phyloP scores from a whole-genome alignment of 2,329 filamentous ascomycete genomes.

The Lachnellula arida region DNA sequence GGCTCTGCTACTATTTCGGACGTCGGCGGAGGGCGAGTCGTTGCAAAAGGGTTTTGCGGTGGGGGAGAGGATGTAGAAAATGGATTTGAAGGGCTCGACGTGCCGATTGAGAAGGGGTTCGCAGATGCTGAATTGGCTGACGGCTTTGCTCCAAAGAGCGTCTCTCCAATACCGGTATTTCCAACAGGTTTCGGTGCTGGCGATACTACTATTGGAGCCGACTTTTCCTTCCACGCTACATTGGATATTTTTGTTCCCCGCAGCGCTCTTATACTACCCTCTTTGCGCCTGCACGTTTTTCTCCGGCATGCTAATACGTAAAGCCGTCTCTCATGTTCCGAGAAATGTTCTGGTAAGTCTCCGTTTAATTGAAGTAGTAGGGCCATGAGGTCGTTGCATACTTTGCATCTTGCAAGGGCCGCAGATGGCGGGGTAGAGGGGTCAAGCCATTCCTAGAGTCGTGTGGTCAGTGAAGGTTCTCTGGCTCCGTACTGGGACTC shows the following conservation, averaged over 20 bases:
- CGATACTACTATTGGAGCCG: constrained; percentile 27
- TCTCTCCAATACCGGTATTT: constrained; percentile 52
- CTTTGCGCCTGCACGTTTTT: constrained; percentile 74
- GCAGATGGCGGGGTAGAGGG: constrained; percentile 66
- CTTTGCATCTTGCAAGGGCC: constrained; percentile 75
- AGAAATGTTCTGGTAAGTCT: constrained; percentile 81
- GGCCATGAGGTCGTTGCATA: constrained; percentile 78
- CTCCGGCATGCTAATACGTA: constrained; percentile 81
- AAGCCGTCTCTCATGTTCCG: constrained; percentile 78
- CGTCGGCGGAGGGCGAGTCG: constrained; percentile 18
- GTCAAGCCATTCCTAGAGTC: constrained; percentile 74
- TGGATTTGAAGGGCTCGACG: constrained; percentile 46
- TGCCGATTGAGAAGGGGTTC: constrained; percentile 60
- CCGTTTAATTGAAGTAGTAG: constrained; percentile 88
- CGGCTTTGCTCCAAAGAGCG: constrained; percentile 63
- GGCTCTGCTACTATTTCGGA: constrained; percentile 38
- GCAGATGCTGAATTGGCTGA: constrained; percentile 35
- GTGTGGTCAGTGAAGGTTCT: constrained; percentile 5
- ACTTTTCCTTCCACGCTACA: constrained; percentile 10
- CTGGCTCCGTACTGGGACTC: too few species aligned
- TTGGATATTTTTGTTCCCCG: constrained; percentile 56
- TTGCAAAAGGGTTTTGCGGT: constrained; percentile 45
- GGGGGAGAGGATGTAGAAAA: constrained; percentile 62
- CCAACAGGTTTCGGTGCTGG: constrained; percentile 16
- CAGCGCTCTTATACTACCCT: constrained; percentile 74